Evolutionary conservation across 2,329 filamentous ascomycete genomes (phyloP), one percentile per base, ranked within the genome.

Genomic region (Phaeomoniella chlamydospora): DNA sequence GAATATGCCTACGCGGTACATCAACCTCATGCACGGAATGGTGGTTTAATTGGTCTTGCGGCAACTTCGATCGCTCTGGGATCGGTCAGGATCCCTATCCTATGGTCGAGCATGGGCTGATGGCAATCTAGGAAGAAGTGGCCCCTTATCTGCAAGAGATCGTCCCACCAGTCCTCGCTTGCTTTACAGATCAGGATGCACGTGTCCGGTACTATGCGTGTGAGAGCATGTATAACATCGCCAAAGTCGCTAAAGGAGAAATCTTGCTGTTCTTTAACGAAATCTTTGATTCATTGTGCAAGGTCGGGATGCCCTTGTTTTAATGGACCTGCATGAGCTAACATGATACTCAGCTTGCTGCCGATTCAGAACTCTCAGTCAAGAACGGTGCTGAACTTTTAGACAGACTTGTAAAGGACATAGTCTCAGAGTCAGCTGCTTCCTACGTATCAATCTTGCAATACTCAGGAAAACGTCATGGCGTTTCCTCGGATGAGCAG

Each of bases 191-290:
- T 49, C 90, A 96, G 64, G 90, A 98, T 79, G 87, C 90, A 17
- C 75, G 90, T 39, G 90, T 96, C 18, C 75, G 90, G 44, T 98
- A 98, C 58, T 98, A 98, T 61, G 90, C 90, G 15, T 98, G 90
- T 61, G 90, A 98, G 65, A 92, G 87, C 58, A 98, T 98, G 90
- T 98, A 98, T 64, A 98, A 98, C 59, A 98, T 98, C 53, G 87
- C 90, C 52, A 98, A 98, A 62, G 90, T 98, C 33, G 90, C 88
- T 41, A 98, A 98, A 61, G 90, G 92, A 26, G 90, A 98, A 59
- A 90, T 98, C 14, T 61, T 98, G 45, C 74, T 92, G 29, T 98
- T 94, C 65, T 98, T 98, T 61, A 98, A 98, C 60, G 82, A 92
- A 50, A 90, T 98, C 43, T 98, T 98, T 53, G 90, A 98, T 62